These are phyloP conservation scores for Rhodofomes roseus DNA, from an alignment of 1,284 basidiomycete species.

Conservation along the genomic window DNA sequence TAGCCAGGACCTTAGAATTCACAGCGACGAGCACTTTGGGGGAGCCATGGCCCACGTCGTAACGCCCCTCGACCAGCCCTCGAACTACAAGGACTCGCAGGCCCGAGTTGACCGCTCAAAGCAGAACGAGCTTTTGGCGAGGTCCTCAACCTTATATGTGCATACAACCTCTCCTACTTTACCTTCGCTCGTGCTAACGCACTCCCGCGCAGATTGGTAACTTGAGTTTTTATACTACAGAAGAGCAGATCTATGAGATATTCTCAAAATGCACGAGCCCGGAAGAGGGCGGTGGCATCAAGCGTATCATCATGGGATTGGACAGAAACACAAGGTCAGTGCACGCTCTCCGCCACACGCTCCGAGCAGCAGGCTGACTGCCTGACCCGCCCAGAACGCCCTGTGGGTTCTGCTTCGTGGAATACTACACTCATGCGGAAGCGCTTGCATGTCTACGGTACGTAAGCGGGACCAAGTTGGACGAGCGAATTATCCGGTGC, in stretches of 20 bases:
- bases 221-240: constrained; percentile 96
- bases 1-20: background rate
- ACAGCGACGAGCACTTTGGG: background rate
- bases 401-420: constrained; percentile 99
- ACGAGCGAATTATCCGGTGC: constrained; percentile 97
- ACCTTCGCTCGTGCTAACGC: constrained; percentile 3
- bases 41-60: constrained; percentile 83
- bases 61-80: constrained; percentile 83
- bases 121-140: constrained; percentile 67
- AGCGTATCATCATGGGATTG: constrained; percentile 98
- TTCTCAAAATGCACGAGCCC: constrained; percentile 91
- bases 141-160: constrained; percentile 78
- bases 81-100: constrained; percentile 93
- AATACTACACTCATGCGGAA: constrained; percentile 96
- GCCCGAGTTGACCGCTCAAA: constrained; percentile 66
- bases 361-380: constrained; percentile 1
- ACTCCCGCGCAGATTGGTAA: constrained; percentile 79
- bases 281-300: constrained; percentile 92
- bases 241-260: constrained; percentile 99
- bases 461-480: constrained; percentile 96
- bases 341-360: background rate
- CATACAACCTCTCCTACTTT: constrained; percentile 24
- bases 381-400: constrained; percentile 71
- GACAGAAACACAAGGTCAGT: constrained; percentile 89
- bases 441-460: constrained; percentile 93